Base-by-base conservation (phyloP, 2,329 filamentous ascomycete genomes). In the Hypoxylon sp. region DNA sequence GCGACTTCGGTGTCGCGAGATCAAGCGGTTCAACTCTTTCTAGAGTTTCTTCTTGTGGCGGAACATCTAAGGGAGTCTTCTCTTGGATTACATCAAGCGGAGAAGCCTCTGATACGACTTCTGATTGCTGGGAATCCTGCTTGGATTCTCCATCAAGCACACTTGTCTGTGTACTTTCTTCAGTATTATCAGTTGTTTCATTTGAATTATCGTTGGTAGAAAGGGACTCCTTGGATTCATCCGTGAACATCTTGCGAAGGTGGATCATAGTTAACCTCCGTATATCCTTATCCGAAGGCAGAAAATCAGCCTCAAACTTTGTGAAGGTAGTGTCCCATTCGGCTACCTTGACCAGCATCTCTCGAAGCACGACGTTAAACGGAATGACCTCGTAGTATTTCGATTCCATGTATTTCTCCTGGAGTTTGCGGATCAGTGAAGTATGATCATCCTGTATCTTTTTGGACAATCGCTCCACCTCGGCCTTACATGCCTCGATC, bases 351-450 rank as follows among this genome's bases (percentile, higher is more conserved):
- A 98, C 95, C 71, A 98, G 90, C 85, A 97, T 96, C 62, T 93
- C 92, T 72, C 95, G 90, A 55, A 98, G 89, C 6, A 95, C 92
- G 64, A 91, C 88, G 74, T 98, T 99, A 70, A 99, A 87, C 0
- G 97, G 96, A 55, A 98, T 95, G 61, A 98, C 91, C 80, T 99
- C 96, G 83, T 97, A 99, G 78, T 98, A 98, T 77, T 94, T 95
- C 1, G 95, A 97, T 71, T 91, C 91, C 82, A 96, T 94, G 77
- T 99, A 99, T 69, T 93, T 93, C 35, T 95, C 90, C 78, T 98
- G 94, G 8, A 99, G 85, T 69, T 93, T 92, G 58, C 88, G 88
- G 56, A 94, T 85, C 58, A 98, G 84, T 60, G 87, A 85, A 3
- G 87, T 83, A 74, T 97, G 92, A 70, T 99, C 95, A 40, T 97